Conservation (phyloP, 495 filamentous ascomycete genomes). For the Podospora anserina region DNA sequence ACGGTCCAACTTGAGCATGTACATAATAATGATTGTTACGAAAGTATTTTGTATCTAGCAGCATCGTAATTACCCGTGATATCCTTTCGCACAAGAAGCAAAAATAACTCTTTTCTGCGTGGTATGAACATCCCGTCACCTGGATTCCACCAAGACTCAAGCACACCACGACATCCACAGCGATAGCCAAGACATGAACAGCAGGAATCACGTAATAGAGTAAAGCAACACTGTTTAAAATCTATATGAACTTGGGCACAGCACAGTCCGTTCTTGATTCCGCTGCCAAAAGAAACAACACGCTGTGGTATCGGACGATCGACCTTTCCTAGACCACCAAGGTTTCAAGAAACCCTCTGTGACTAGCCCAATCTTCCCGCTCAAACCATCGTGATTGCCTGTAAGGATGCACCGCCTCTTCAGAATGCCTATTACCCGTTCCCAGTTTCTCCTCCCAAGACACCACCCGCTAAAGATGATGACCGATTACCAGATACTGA, state of each 20-base stretch:
- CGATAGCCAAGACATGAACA: neutral
- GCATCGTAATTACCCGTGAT: neutral
- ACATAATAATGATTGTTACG: constrained; percentile 9
- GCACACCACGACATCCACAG: neutral
- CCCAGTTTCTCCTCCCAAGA: constrained; percentile 1
- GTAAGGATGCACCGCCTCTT: neutral
- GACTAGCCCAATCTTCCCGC: constrained; percentile 32
- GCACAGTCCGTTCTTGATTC: neutral
- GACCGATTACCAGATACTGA: neutral
- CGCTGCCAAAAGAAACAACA: constrained; percentile 23
- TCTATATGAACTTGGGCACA: neutral
- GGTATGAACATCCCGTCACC: neutral
- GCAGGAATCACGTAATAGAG: neutral
- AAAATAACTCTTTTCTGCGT: neutral
- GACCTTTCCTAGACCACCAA: constrained; percentile 35
- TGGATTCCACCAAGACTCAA: neutral
- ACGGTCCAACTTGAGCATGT: constrained; percentile 35
- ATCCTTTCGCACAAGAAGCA: neutral
- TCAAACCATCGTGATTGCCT: constrained; percentile 18
- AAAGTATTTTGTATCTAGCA: neutral
- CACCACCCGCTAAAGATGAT: constrained; percentile 11
- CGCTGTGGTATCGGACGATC: constrained; percentile 28
- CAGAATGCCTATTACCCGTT: neutral
- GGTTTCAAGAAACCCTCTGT: constrained; percentile 25
- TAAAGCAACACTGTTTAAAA: constrained; percentile 15